A percentile compares a stretch with the other conserved stretches of the same genome.
These are phyloP conservation scores for Trifolium subterraneum DNA, from an alignment of 306 rosid species.

Conservation along the genomic window DNA sequence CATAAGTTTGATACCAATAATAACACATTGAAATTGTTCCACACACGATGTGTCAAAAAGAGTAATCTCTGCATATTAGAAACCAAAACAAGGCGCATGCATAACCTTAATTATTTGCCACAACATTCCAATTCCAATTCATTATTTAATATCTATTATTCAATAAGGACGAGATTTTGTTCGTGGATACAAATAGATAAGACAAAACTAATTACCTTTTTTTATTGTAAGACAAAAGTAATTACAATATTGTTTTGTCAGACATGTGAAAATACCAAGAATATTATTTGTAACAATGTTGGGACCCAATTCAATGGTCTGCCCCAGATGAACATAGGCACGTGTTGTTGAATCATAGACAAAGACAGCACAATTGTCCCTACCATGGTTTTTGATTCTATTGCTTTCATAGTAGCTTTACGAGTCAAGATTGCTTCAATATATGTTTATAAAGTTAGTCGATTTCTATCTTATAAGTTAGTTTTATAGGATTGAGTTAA, in stretches of 20 bases:
- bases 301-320: constrained; percentile 30
- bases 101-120: constrained; percentile 35
- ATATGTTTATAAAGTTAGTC: too few species aligned
- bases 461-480: too few species aligned
- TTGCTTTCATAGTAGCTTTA: too few species aligned
- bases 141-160: constrained; percentile 21
- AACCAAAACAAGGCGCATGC: constrained; percentile 33
- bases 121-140: constrained; percentile 38
- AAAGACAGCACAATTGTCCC: neutral
- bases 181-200: constrained; percentile 23
- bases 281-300: constrained; percentile 44
- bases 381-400: neutral
- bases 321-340: neutral
- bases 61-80: constrained; percentile 27
- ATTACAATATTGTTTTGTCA: constrained; percentile 47
- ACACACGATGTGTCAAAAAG: constrained; percentile 22
- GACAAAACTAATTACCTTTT: constrained; percentile 15
- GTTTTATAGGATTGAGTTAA: too few species aligned
- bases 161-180: constrained; percentile 37
- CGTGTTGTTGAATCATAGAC: neutral
- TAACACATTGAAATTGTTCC: constrained; percentile 20
- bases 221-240: neutral
- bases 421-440: too few species aligned
- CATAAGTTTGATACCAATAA: constrained; percentile 36
- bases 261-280: constrained; percentile 47